Percentiles rank a stretch among this genome's conserved stretches.
These are phyloP conservation scores for Sonneratia alba DNA, from an alignment of 345 rosid genomes.

Conservation along the genomic window DNA sequence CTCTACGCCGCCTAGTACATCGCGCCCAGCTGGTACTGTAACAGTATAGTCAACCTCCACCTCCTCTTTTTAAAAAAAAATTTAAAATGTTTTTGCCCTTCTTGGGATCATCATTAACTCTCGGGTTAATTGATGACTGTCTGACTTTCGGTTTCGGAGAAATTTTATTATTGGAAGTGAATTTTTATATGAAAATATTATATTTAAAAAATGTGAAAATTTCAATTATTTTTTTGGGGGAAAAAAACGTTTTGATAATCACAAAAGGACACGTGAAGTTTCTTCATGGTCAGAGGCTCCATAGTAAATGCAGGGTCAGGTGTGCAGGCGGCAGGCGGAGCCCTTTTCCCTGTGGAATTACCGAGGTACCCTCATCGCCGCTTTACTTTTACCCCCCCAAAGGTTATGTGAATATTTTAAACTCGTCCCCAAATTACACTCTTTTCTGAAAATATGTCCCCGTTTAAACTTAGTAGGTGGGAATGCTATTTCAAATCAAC, in stretches of 20 bases:
- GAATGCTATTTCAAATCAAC: too few relatives aligned
- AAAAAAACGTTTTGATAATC: background rate
- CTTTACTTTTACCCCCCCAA: background rate
- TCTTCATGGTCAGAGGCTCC: background rate
- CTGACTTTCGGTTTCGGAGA: too few relatives aligned
- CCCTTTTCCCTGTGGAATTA: background rate
- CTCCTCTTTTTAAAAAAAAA: background rate
- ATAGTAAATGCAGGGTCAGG: background rate
- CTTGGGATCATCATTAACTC: background rate
- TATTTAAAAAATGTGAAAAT: background rate
- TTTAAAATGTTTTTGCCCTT: too few relatives aligned
- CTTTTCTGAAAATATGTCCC: too few relatives aligned
- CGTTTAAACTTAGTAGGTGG: too few relatives aligned
- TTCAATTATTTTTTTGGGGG: background rate
- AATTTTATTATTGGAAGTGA: too few relatives aligned
- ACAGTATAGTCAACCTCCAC: background rate
- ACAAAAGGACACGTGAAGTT: background rate
- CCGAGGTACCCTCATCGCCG: conserved; percentile 3
- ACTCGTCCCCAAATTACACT: too few relatives aligned
- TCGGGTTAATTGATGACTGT: background rate
- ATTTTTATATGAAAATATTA: too few relatives aligned
- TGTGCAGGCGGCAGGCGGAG: too few relatives aligned
- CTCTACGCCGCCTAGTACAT: background rate
- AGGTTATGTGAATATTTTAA: too few relatives aligned
- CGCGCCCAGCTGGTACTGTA: background rate